Conservation (phyloP, 768 basidiomycete species). For the Polyporus arcularius region DNA sequence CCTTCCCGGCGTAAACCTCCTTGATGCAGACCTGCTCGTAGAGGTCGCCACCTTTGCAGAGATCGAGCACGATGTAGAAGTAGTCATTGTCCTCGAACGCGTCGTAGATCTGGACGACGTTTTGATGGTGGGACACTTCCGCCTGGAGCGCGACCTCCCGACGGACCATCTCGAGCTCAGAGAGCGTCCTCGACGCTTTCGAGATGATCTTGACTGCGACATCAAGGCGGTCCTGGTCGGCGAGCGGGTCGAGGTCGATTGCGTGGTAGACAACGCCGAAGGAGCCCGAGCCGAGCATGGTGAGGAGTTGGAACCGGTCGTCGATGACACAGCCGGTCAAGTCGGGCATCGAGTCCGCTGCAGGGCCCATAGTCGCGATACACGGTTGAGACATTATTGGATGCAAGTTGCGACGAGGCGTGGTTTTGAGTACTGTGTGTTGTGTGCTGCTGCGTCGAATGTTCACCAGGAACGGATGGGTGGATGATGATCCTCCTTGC, state of each 20-base stretch:
- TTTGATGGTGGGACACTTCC: slow-evolving; percentile 53
- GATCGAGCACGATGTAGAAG: slow-evolving; percentile 69
- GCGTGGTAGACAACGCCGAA: slow-evolving; percentile 95
- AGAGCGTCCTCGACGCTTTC: slow-evolving; percentile 2
- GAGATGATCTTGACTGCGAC: slow-evolving; percentile 27
- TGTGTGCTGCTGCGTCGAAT: neutral
- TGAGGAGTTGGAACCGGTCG: slow-evolving; percentile 65
- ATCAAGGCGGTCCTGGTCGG: slow-evolving; percentile 4
- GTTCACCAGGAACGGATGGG: slow-evolving; percentile 14
- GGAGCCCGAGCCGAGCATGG: slow-evolving; percentile 90
- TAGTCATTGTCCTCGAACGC: slow-evolving; percentile 61
- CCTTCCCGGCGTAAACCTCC: slow-evolving; percentile 36
- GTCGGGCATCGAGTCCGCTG: slow-evolving; percentile 17
- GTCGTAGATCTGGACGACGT: slow-evolving; percentile 69
- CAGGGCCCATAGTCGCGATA: slow-evolving; percentile 12
- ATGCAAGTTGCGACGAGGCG: neutral
- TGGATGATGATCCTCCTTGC: neutral
- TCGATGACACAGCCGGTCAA: slow-evolving; percentile 56
- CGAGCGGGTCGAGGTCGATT: slow-evolving; percentile 41
- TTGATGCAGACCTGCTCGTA: slow-evolving; percentile 44
- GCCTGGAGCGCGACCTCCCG: slow-evolving; percentile 68
- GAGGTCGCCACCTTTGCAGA: slow-evolving; percentile 43
- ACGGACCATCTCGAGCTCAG: slow-evolving; percentile 38
- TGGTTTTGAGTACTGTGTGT: neutral
- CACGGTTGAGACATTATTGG: neutral